A percentile compares a stretch with the other conserved stretches of the same genome.
Conservation (phyloP, 169 alveolate species). For the Eimeria nieschulzi region DNA sequence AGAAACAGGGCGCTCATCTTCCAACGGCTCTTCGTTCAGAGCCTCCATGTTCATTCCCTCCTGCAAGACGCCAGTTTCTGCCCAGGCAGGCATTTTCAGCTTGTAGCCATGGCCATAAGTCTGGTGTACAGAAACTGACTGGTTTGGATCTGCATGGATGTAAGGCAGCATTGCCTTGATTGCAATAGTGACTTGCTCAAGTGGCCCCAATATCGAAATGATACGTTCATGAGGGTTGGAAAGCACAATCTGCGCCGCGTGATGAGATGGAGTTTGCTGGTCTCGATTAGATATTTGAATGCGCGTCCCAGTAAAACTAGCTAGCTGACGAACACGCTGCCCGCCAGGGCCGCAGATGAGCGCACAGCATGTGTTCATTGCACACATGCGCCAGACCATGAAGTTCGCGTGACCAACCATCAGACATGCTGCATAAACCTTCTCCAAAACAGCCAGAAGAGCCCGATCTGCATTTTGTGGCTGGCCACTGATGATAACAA, state of each 20-base stretch:
- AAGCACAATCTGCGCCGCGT: constrained; percentile 56
- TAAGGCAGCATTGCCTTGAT: constrained; percentile 68
- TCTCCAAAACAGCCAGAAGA: constrained; percentile 61
- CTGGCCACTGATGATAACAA: constrained; percentile 48
- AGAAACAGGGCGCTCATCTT: constrained; percentile 47
- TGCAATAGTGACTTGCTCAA: constrained; percentile 42
- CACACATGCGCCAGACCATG: constrained; percentile 71
- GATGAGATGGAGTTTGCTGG: constrained; percentile 53
- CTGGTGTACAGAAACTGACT: constrained; percentile 64
- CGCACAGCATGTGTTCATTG: constrained; percentile 57
- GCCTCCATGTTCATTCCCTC: constrained; percentile 73
- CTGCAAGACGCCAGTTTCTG: constrained; percentile 45
- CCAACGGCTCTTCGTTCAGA: constrained; percentile 36
- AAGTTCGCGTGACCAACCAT: constrained; percentile 67
- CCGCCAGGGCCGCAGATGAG: constrained; percentile 69
- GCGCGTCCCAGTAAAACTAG: constrained; percentile 50
- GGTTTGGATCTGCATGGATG: constrained; percentile 71
- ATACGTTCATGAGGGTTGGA: constrained; percentile 52
- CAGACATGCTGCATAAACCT: constrained; percentile 68
- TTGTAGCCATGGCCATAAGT: constrained; percentile 56
- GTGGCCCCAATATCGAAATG: constrained; percentile 35
- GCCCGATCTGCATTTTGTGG: constrained; percentile 58
- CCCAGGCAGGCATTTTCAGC: constrained; percentile 67
- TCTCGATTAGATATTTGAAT: constrained; percentile 62
- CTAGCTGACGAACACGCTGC: constrained; percentile 59